A percentile compares a stretch with the other conserved stretches of the same genome.
Evolutionary conservation across 805 yeast species (phyloP).

Genomic region (Teunomyces gatunensis): DNA sequence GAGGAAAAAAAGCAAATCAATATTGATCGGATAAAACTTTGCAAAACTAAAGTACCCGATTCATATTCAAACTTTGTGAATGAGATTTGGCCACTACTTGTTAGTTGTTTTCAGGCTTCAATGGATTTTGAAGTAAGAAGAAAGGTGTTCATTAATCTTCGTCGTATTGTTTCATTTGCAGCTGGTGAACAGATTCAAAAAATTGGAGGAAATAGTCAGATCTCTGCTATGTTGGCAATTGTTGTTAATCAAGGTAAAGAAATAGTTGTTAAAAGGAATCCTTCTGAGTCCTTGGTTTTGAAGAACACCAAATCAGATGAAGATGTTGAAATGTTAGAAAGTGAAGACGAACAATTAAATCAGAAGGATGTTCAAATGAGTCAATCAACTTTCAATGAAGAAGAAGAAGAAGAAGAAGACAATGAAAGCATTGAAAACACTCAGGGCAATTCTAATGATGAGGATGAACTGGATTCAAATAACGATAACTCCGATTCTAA

Average conservation of each 20-base stretch:
- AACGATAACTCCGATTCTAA: neutral
- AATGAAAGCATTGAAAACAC: constrained; percentile 2
- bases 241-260: constrained; percentile 54
- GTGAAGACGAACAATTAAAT: constrained; percentile 5
- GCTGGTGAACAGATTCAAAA: constrained; percentile 24
- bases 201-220: constrained; percentile 30
- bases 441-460: neutral
- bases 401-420: constrained; percentile 1
- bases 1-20: constrained; percentile 28
- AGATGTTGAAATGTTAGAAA: constrained; percentile 11
- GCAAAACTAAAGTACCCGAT: constrained; percentile 19
- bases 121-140: constrained; percentile 66
- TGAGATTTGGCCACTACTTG: constrained; percentile 49
- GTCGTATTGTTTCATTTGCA: constrained; percentile 47
- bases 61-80: constrained; percentile 38
- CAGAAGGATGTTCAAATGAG: neutral
- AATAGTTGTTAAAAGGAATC: constrained; percentile 12
- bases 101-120: constrained; percentile 68
- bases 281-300: neutral
- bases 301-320: constrained; percentile 4
- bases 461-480: constrained; percentile 11
- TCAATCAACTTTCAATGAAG: constrained; percentile 3
- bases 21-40: constrained; percentile 29
- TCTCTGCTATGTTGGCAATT: constrained; percentile 56
- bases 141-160: constrained; percentile 50